Evolutionary conservation across 78 protist species (phyloP), one percentile per base, ranked within the genome.

Genomic region (Dictyostelium brefeldianum): DNA sequence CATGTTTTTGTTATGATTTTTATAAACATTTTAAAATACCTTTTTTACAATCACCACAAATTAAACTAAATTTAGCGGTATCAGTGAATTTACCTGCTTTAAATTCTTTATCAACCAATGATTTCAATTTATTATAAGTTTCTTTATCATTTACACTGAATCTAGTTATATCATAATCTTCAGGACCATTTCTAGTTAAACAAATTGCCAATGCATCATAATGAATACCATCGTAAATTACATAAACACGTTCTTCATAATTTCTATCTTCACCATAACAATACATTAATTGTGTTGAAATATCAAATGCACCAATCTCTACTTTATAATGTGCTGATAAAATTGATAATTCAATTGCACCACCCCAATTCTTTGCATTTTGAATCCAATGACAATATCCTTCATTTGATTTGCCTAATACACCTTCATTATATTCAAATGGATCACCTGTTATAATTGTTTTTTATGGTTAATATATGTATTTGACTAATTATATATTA

Each of bases 261-360:
- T 87, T 87, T 22, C 54, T 15, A 77, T 87, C 93, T 43, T 87
- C 93, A 31, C 93, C 93, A 87, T 87, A 87, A 17, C 84, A 31
- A 65, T 87, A 87, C 53, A 87, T 31, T 20, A 87, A 67, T 51
- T 75, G 62, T 0, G 84, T 87, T 8, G 53, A 43, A 51, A 87
- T 87, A 87, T 87, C 93, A 51, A 87, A 87, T 48, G 93, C 93
- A 17, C 67, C 93, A 77, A 87, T 87, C 17, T 87, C 93, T 4
- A 64, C 59, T n/a, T 87, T 87, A 51, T 87, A 87, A 22, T 77
- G 75, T 17, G 41, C 17, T 17, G 85, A 87, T 50, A 87, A 31
- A 3, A 87, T 87, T 18, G 93, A 87, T 18, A 87, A 62, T 54
- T 87, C 93, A 46, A 87, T 87, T 8, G 93, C 93, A 11, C 93